Evolutionary conservation across 352 stramenopile genomes (phyloP).

Genomic region (Globisporangium apiculatum): DNA sequence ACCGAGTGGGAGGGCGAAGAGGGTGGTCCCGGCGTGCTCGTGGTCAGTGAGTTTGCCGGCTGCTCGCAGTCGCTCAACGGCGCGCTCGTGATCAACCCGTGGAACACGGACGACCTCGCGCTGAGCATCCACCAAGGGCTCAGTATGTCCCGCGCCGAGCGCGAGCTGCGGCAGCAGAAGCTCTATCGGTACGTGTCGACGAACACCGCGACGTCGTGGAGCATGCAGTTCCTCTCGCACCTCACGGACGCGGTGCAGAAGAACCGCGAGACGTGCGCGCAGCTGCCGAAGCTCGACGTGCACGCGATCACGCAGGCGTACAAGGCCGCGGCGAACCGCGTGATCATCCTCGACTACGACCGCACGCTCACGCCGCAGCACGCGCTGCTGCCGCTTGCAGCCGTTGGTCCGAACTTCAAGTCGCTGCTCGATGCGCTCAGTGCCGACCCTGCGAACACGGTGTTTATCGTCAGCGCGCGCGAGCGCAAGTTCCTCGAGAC

Average conservation of each 20-base stretch:
- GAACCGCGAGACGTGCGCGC: constrained; percentile 38
- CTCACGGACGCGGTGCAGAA: constrained; percentile 53
- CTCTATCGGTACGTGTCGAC: constrained; percentile 85
- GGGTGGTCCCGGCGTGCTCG: constrained; percentile 74
- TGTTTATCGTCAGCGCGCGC: constrained; percentile 69
- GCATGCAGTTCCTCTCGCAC: constrained; percentile 72
- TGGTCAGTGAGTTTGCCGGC: constrained; percentile 87
- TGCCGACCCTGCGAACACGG: constrained; percentile 58
- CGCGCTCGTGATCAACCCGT: constrained; percentile 84
- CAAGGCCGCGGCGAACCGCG: constrained; percentile 54
- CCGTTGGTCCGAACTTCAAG: constrained; percentile 73
- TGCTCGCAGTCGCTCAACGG: constrained; percentile 83
- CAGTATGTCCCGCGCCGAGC: constrained; percentile 75
- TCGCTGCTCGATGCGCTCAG: constrained; percentile 61
- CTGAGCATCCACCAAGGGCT: constrained; percentile 78
- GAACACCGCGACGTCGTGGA: constrained; percentile 82
- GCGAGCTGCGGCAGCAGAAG: constrained; percentile 86
- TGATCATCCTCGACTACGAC: constrained; percentile 89
- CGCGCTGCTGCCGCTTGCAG: constrained; percentile 70
- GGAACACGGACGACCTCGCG: constrained; percentile 83
- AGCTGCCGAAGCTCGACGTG: constrained; percentile 55
- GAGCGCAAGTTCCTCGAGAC: constrained; percentile 88
- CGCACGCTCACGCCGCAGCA: constrained; percentile 75
- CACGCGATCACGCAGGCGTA: constrained; percentile 61
- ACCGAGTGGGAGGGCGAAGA: constrained; percentile 77